A percentile compares a stretch with the other conserved stretches of the same genome.
phyloP scores from a whole-genome alignment of 495 filamentous ascomycete species.

The Pyrenula aspistea region DNA sequence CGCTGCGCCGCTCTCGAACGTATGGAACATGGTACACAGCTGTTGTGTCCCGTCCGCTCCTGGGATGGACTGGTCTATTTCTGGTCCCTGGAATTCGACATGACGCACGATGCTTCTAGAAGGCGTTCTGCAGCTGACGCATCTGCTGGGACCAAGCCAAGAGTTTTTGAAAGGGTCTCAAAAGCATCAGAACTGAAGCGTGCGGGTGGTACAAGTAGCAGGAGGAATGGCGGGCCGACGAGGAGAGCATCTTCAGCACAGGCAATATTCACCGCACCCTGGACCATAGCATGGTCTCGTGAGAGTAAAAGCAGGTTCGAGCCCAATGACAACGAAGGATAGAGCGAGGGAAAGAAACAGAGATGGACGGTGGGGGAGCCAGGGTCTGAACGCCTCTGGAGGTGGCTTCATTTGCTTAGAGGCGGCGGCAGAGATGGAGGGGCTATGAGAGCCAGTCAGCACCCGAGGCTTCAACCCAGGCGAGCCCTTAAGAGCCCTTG shows the following conservation, averaged over 20 bases:
- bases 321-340: neutral
- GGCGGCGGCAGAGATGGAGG: neutral
- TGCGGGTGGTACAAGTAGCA: neutral
- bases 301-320: neutral
- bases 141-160: neutral
- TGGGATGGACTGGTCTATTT: neutral
- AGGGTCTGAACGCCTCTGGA: neutral
- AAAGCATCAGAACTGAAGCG: neutral
- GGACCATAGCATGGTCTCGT: neutral
- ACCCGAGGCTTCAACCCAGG: neutral
- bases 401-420: neutral
- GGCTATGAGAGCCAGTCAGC: neutral
- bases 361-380: neutral
- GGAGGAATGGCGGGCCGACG: neutral
- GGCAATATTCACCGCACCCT: neutral
- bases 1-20: conserved; percentile 24
- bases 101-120: neutral
- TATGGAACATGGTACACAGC: conserved; percentile 23
- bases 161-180: neutral
- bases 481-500: neutral
- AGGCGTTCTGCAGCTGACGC: neutral
- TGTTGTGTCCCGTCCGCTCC: neutral
- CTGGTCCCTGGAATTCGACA: neutral
- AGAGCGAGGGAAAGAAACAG: neutral
- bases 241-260: neutral